phyloP scores from a whole-genome alignment of 345 rosid species.

The Citrus trifoliata region DNA sequence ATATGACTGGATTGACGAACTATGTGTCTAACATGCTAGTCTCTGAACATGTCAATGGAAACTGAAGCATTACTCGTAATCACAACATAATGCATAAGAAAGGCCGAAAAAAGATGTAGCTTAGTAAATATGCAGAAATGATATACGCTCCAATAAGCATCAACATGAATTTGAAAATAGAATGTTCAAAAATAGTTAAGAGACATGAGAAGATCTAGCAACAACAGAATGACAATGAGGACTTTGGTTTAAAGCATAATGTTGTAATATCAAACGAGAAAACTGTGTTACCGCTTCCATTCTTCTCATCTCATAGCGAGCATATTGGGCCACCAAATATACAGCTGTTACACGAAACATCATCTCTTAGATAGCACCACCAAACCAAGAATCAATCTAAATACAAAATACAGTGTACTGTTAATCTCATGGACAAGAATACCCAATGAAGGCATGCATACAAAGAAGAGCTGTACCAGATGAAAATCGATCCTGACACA shows the following conservation, averaged over 20 bases:
- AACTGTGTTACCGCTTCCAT: slow-evolving; percentile 69
- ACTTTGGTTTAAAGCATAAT: neutral
- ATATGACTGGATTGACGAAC: neutral
- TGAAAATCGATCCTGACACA: slow-evolving; percentile 83
- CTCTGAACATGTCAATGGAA: neutral
- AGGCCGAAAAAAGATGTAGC: neutral
- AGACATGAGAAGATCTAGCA: neutral
- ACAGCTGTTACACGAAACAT: slow-evolving; percentile 53
- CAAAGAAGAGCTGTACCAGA: slow-evolving; percentile 90
- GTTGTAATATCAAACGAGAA: neutral
- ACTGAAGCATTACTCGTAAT: neutral
- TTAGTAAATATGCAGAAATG: neutral
- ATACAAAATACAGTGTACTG: neutral
- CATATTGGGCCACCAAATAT: slow-evolving; percentile 83
- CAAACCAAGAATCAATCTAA: slow-evolving; percentile 8
- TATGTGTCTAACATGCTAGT: too few relatives aligned
- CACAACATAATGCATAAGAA: neutral
- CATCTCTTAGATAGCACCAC: slow-evolving; percentile 26
- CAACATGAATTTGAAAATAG: neutral
- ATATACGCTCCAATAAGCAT: neutral
- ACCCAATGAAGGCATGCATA: slow-evolving; percentile 93
- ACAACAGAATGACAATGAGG: neutral
- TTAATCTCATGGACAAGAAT: slow-evolving; percentile 22
- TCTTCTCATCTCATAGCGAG: slow-evolving; percentile 71
- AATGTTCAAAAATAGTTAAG: neutral